phyloP scores from a whole-genome alignment of 257 asterid species.

The Eustoma russellianum region DNA sequence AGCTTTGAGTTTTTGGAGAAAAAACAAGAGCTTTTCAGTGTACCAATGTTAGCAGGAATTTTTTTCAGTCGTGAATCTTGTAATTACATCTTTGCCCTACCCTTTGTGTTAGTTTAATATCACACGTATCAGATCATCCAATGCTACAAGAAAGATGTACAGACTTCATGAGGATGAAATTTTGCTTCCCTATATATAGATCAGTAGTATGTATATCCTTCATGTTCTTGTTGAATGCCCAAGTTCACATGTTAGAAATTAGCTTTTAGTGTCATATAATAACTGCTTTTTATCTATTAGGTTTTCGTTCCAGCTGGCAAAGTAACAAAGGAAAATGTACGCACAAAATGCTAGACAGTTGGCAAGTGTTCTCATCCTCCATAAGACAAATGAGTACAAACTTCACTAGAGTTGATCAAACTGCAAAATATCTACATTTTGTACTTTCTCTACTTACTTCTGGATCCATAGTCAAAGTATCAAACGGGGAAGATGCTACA shows the following conservation, averaged over 20 bases:
- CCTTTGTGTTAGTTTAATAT: background rate
- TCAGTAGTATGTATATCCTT: no score
- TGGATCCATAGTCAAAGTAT: conserved; percentile 44
- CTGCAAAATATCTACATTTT: no score
- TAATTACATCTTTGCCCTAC: background rate
- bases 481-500: conserved; percentile 20
- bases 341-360: no score
- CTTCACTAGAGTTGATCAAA: no score
- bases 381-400: no score
- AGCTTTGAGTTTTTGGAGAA: conserved; percentile 25
- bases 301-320: no score
- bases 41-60: conserved; percentile 6
- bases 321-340: no score
- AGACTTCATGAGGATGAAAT: conserved; percentile 2
- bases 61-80: conserved; percentile 5
- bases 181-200: background rate
- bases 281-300: no score
- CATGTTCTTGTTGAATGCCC: no score
- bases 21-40: conserved; percentile 27
- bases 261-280: no score
- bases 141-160: conserved; percentile 7
- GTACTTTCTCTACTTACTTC: conserved; percentile 14
- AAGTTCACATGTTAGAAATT: no score
- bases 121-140: background rate
- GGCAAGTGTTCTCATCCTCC: no score